These are phyloP conservation scores for Hypoxylon sp. DNA, from an alignment of 2,329 filamentous ascomycete species.

Conservation along the genomic window DNA sequence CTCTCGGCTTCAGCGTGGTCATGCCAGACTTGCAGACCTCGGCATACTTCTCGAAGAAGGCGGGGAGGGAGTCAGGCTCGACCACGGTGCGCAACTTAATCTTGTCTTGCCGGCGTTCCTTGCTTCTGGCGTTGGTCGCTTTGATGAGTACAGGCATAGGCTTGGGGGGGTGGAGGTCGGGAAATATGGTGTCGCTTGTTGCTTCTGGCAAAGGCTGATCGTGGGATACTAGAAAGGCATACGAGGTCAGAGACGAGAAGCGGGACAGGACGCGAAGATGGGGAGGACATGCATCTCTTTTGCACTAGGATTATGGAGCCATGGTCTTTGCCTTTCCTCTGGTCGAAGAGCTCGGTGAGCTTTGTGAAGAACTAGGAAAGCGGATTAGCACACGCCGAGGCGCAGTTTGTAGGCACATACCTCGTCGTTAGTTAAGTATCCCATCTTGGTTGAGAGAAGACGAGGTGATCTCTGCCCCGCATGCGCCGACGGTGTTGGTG, in stretches of 20 bases:
- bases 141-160: slow-evolving; percentile 84
- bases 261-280: not conserved
- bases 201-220: slow-evolving; percentile 61
- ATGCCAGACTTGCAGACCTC: slow-evolving; percentile 93
- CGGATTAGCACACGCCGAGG: slow-evolving; percentile 13
- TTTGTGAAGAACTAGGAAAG: slow-evolving; percentile 79
- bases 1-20: slow-evolving; percentile 90
- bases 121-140: slow-evolving; percentile 84
- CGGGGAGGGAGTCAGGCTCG: slow-evolving; percentile 79
- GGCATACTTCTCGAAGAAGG: slow-evolving; percentile 87
- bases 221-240: slow-evolving; percentile 58
- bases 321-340: slow-evolving; percentile 77
- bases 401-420: slow-evolving; percentile 55
- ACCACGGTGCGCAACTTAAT: slow-evolving; percentile 89
- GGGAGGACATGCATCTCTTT: slow-evolving; percentile 73
- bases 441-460: slow-evolving; percentile 52
- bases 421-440: slow-evolving; percentile 73
- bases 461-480: slow-evolving; percentile 22
- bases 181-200: slow-evolving; percentile 66
- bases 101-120: slow-evolving; percentile 69
- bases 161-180: slow-evolving; percentile 71
- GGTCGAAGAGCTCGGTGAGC: slow-evolving; percentile 77
- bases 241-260: slow-evolving; percentile 7
- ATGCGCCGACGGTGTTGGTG: slow-evolving; percentile 13
- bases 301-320: slow-evolving; percentile 82